These are phyloP conservation scores for Amanita pallidorosea DNA, from an alignment of 768 basidiomycete genomes.

Conservation along the genomic window DNA sequence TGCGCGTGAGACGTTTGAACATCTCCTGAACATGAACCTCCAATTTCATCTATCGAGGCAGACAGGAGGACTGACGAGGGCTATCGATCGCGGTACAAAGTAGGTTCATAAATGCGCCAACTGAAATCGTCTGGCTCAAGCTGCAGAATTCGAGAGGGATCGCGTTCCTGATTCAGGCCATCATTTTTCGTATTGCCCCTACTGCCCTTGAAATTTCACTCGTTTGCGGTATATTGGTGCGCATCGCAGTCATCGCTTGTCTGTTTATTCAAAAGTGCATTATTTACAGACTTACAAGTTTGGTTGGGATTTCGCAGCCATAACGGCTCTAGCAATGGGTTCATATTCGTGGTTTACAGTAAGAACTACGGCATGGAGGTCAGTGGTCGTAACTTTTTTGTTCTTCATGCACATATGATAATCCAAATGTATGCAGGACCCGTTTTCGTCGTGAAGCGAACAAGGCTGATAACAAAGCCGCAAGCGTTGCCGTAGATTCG, in stretches of 20 bases:
- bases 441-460: slow-evolving; percentile 92
- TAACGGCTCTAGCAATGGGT: slow-evolving; percentile 75
- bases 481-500: slow-evolving; percentile 87
- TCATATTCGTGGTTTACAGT: slow-evolving; percentile 98
- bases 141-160: slow-evolving; percentile 58
- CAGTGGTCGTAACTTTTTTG: slow-evolving; percentile 7
- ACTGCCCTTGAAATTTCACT: slow-evolving; percentile 94
- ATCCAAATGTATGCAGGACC: slow-evolving; percentile 39
- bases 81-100: slow-evolving; percentile 98
- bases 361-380: slow-evolving; percentile 94
- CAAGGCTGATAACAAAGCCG: slow-evolving; percentile 93
- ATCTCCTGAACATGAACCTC: slow-evolving; percentile 83
- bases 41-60: slow-evolving; percentile 89
- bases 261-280: background rate
- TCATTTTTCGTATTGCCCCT: slow-evolving; percentile 90
- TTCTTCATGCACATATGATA: slow-evolving; percentile 1
- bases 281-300: slow-evolving; percentile 84
- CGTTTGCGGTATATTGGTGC: slow-evolving; percentile 93
- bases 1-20: slow-evolving; percentile 91
- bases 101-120: slow-evolving; percentile 22
- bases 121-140: background rate
- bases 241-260: slow-evolving; percentile 13
- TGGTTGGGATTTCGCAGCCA: slow-evolving; percentile 93
- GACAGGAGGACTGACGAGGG: slow-evolving; percentile 91
- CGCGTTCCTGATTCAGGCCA: slow-evolving; percentile 85